Evolutionary conservation across 2,329 filamentous ascomycete genomes (phyloP).

Genomic region (Botrytis byssoidea): DNA sequence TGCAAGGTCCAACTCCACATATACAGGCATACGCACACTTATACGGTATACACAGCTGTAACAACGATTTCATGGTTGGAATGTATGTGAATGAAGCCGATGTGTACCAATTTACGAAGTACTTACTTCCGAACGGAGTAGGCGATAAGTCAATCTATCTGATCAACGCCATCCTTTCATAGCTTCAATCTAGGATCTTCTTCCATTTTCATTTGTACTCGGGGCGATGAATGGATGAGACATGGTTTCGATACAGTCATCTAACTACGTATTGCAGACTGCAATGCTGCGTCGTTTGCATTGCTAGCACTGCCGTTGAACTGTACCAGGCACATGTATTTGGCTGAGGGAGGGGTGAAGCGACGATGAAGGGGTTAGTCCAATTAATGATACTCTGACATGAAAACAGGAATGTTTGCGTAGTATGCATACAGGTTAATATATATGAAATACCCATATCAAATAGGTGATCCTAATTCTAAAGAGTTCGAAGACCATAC

Average conservation of each 20-base stretch:
- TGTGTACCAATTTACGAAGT: background rate
- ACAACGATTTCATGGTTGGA: background rate
- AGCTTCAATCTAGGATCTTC: background rate
- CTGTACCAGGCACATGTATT: constrained; percentile 1
- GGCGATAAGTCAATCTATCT: background rate
- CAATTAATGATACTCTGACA: background rate
- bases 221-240: background rate
- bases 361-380: background rate
- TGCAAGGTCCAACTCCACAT: constrained; percentile 10
- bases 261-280: constrained; percentile 7
- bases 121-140: background rate
- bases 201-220: constrained; percentile 1
- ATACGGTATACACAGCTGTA: background rate
- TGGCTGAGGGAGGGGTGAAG: background rate
- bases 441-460: background rate
- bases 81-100: background rate
- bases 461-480: background rate
- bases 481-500: background rate
- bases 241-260: constrained; percentile 2
- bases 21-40: background rate
- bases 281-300: constrained; percentile 3
- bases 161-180: background rate
- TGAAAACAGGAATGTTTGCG: background rate
- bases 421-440: background rate
- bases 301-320: background rate